Evolutionary conservation across 768 basidiomycete species (phyloP).

Genomic region (Leccinum broughii): DNA sequence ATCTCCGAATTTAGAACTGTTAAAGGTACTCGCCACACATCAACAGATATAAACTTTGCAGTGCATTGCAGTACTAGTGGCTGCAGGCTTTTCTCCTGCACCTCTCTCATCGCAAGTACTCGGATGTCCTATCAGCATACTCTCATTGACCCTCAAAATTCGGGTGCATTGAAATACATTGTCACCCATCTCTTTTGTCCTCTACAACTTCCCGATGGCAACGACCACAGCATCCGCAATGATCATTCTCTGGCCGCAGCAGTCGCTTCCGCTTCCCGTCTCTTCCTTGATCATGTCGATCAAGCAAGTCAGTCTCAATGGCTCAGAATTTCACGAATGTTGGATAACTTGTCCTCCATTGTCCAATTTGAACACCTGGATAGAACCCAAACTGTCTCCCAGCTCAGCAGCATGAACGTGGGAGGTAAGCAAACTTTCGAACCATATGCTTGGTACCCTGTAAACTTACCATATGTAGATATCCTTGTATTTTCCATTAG

Average conservation of each 20-base stretch:
- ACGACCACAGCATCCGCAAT: slow-evolving; percentile 16
- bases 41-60: not conserved
- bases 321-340: not conserved
- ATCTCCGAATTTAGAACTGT: not conserved
- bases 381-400: slow-evolving; percentile 3
- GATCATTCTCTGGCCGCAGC: slow-evolving; percentile 30
- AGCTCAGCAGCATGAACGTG: slow-evolving; percentile 8
- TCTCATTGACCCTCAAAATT: slow-evolving; percentile 1
- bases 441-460: not conserved
- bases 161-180: slow-evolving; percentile 24
- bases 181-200: slow-evolving; percentile 44
- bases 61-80: too few relatives aligned
- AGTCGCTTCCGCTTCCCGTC: slow-evolving; percentile 19
- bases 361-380: slow-evolving; percentile 17
- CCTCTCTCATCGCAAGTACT: not conserved
- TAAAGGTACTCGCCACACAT: not conserved
- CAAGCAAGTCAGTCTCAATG: not conserved
- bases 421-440: slow-evolving; percentile 8
- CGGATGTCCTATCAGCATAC: not conserved
- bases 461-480: slow-evolving; percentile 29
- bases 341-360: not conserved
- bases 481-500: slow-evolving; percentile 39
- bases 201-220: slow-evolving; percentile 37
- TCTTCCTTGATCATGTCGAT: slow-evolving; percentile 8
- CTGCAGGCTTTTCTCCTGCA: not conserved